phyloP scores from a whole-genome alignment of 345 rosid species.

The Eucalyptus pauciflora region DNA sequence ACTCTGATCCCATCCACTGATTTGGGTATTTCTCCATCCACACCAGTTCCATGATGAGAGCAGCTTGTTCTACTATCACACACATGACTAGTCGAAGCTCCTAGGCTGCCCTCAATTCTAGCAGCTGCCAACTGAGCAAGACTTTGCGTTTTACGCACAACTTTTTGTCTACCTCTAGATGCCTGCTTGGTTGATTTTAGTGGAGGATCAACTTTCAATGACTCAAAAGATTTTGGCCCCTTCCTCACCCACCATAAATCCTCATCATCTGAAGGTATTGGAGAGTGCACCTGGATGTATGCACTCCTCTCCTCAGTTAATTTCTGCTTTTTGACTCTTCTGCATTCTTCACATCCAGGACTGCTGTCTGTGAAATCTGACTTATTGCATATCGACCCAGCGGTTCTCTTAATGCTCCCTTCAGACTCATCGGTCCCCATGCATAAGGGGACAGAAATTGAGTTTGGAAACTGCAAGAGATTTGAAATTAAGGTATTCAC shows the following conservation, averaged over 20 bases:
- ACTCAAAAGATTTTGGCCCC: slow-evolving; percentile 46
- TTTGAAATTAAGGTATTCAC: slow-evolving; percentile 59
- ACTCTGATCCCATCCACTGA: slow-evolving; percentile 42
- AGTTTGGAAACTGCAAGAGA: slow-evolving; percentile 57
- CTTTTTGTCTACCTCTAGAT: slow-evolving; percentile 76
- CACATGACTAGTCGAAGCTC: slow-evolving; percentile 91
- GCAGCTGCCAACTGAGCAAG: slow-evolving; percentile 90
- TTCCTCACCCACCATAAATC: slow-evolving; percentile 93
- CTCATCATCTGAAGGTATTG: slow-evolving; percentile 71
- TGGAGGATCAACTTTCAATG: slow-evolving; percentile 55
- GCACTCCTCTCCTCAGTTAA: slow-evolving; percentile 61
- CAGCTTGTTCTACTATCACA: slow-evolving; percentile 71
- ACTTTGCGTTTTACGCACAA: slow-evolving; percentile 77
- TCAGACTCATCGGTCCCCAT: slow-evolving; percentile 51
- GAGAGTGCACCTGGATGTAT: slow-evolving; percentile 46
- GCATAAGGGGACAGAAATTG: slow-evolving; percentile 26
- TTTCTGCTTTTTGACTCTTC: slow-evolving; percentile 55
- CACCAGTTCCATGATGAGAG: slow-evolving; percentile 64
- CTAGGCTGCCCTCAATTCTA: slow-evolving; percentile 96
- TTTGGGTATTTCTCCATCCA: slow-evolving; percentile 53
- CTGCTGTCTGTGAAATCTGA: slow-evolving; percentile 38
- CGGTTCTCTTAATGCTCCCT: slow-evolving; percentile 53
- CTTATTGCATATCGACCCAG: slow-evolving; percentile 33
- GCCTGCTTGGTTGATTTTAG: slow-evolving; percentile 63
- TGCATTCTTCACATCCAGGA: slow-evolving; percentile 93